Conservation (phyloP, 352 stramenopile genomes). For the Globisporangium spinosum region DNA sequence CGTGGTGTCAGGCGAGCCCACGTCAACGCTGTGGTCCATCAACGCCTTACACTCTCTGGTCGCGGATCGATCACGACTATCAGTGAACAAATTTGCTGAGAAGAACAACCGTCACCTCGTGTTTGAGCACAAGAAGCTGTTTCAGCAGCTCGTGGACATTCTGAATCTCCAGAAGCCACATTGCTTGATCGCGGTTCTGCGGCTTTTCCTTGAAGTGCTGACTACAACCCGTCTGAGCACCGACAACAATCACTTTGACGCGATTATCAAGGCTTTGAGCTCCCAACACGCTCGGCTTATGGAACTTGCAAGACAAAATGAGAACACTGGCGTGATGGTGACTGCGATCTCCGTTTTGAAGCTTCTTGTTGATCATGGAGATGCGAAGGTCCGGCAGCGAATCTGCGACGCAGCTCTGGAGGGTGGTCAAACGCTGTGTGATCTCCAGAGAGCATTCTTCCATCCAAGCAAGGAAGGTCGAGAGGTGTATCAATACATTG, state of each 20-base stretch:
- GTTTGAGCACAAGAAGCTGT: conserved; percentile 62
- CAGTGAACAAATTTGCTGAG: conserved; percentile 39
- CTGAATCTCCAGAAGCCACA: conserved; percentile 47
- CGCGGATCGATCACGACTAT: conserved; percentile 41
- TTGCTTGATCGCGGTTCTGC: conserved; percentile 51
- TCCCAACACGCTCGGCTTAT: conserved; percentile 46
- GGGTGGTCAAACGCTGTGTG: conserved; percentile 49
- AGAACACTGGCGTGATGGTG: conserved; percentile 55
- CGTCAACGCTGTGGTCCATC: conserved; percentile 58
- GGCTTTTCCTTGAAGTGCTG: conserved; percentile 62
- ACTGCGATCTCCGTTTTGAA: conserved; percentile 62
- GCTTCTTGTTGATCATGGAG: conserved; percentile 65
- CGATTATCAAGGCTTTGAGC: conserved; percentile 60
- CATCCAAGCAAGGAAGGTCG: conserved; percentile 47
- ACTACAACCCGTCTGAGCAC: conserved; percentile 57
- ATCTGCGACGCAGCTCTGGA: conserved; percentile 76
- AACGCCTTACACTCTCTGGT: conserved; percentile 62
- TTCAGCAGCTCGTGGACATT: conserved; percentile 48
- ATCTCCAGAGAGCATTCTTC: conserved; percentile 72
- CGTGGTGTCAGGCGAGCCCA: conserved; percentile 41
- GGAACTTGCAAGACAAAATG: conserved; percentile 40
- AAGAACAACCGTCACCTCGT: conserved; percentile 56
- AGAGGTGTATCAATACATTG: conserved; percentile 71
- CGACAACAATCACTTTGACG: conserved; percentile 74
- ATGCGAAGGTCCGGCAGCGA: conserved; percentile 45